phyloP scores from a whole-genome alignment of 129 eudicot genomes.

The Apium graveolens region DNA sequence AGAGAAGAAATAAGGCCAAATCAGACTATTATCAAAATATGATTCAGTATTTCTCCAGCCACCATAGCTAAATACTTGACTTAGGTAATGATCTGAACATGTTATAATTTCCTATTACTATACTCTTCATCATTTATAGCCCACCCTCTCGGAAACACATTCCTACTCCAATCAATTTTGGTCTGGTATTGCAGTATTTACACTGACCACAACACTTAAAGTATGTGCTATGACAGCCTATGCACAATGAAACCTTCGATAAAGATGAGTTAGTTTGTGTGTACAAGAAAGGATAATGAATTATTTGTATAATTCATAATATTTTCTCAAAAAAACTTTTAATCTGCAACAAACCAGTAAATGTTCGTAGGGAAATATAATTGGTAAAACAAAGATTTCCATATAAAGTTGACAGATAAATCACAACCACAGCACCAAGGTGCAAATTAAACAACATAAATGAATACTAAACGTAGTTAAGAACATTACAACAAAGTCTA shows the following conservation, averaged over 20 bases:
- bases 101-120: neutral
- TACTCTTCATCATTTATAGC: neutral
- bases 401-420: neutral
- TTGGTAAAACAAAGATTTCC: neutral
- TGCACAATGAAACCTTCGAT: neutral
- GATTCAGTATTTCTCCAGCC: neutral
- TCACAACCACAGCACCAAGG: neutral
- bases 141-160: neutral
- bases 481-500: neutral
- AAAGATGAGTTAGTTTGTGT: neutral
- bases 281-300: neutral
- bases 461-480: neutral
- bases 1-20: neutral
- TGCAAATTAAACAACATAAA: neutral
- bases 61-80: neutral
- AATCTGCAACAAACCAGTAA: neutral
- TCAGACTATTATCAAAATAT: neutral
- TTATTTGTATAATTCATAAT: neutral
- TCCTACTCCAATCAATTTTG: neutral
- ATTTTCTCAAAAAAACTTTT: neutral
- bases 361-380: neutral
- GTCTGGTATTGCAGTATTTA: neutral
- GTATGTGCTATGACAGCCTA: neutral
- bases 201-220: neutral
- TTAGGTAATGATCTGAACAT: neutral